Evolutionary conservation across 73 alveolate genomes (phyloP), one percentile per base, ranked within the genome.

Genomic region (Paraurostyla sp.): DNA sequence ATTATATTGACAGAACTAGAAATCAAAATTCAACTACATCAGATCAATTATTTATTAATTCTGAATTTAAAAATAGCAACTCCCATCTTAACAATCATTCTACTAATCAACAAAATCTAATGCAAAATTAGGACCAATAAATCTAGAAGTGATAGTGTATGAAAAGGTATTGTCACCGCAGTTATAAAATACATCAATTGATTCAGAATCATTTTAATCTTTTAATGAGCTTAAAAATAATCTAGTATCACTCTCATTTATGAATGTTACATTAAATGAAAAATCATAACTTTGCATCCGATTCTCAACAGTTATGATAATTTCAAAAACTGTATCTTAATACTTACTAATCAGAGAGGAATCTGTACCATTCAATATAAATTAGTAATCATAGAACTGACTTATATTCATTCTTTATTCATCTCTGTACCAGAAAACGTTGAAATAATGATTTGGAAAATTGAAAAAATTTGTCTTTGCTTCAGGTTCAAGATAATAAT

Each of bases 81-180:
- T 60, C 25, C 78, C 78, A 60, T 33, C 50, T 16, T 60, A 7
- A 32, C 78, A 60, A 60, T 60, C 51, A 27, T 3, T 6, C 13
- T 9, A 25, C 9, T 9, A 3, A 30, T 16, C 4, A 29, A 29
- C 22, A 16, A 9, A 16, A 6, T 4, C 15, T 16, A 60, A 27
- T 27, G 20, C 42, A 33, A 75, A 75, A 46, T 75, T 7, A 9
- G 87, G 87, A n/a, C 87, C 87, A 46, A 36, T 18, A 32, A 75
- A 48, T 1, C 4, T 15, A 46, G 42, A 20, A 20, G 49, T 27
- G 40, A 32, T 48, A 22, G 16, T 49, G 33, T 11, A 75, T 32
- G 18, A 22, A 75, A 75, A 75, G 6, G 11, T 4, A 7, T 48
- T 7, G 25, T 75, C 87, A 46, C 87, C 87, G 29, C 87, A 75